Evolutionary conservation across 2,329 filamentous ascomycete species (phyloP), one percentile per base, ranked within the genome.

Genomic region (Phialemoniopsis sp.): DNA sequence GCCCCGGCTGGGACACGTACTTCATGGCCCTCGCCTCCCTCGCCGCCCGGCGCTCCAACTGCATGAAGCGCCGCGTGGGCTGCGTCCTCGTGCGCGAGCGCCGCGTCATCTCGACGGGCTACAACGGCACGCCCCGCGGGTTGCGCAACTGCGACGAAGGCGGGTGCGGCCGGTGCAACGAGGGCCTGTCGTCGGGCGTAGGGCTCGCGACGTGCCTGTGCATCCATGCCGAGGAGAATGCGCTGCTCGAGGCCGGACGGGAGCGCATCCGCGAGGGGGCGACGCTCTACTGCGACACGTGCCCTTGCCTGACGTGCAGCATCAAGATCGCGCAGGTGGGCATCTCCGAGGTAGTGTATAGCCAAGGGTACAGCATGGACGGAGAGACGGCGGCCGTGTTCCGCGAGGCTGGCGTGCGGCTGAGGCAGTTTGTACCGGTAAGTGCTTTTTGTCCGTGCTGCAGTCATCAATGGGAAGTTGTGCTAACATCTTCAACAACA

Each of bases 281-380:
- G 29, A 86, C 89, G 36, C 68, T 98, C 18, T 98, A 96, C 65
- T 96, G 90, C 63, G 88, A 96, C 58, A 96, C 90, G 50, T 98
- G 93, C 62, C 93, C 93, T 4, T 98, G 93, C 59, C 70, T 98
- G 60, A 98, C 93, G 3, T 98, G 93, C 64, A 95, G 89, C 54
- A 95, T 98, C 69, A 98, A 98, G 70, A 97, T 98, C 55, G 87
- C 89, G 16, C 93, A 98, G 67, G 89, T 97, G 8, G 93, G 93
- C 14, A 95, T 98, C 49, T 81, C 79, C 32, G 93, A 98, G 70
- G 93, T 98, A 13, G 90, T 98, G 13, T 98, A 95, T 55, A 90
- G 82, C 48, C 85, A 94, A 57, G 82, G 86, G 18, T 98, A 98
- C 60, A 91, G 91, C 59, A 96, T 98, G 85, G 93, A 98, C 56